A percentile compares a stretch with the other conserved stretches of the same genome.
Conservation (phyloP, 805 yeast species). For the Suhomyces xylopsoci region DNA sequence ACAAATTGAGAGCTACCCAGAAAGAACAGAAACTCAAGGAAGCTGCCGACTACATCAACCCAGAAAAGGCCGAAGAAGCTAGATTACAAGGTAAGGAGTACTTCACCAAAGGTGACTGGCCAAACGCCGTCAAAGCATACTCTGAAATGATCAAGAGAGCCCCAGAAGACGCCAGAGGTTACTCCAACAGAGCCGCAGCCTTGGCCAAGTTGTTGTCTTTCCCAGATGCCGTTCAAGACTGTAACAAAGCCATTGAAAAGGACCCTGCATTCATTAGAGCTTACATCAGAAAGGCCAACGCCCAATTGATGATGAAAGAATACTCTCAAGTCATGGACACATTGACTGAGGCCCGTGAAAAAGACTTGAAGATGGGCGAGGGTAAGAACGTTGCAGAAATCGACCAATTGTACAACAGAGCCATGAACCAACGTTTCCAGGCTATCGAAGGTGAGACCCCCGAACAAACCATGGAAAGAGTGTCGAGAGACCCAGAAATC, state of each 20-base stretch:
- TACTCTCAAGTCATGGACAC: slow-evolving; percentile 80
- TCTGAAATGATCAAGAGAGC: slow-evolving; percentile 95
- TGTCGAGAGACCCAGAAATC: slow-evolving; percentile 90
- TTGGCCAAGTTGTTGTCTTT: slow-evolving; percentile 90
- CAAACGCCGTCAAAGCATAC: slow-evolving; percentile 90
- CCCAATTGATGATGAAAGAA: slow-evolving; percentile 87
- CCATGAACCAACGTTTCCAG: slow-evolving; percentile 74
- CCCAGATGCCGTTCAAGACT: slow-evolving; percentile 94
- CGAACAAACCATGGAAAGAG: slow-evolving; percentile 90
- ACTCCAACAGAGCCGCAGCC: slow-evolving; percentile 97
- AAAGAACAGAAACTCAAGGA: slow-evolving; percentile 79
- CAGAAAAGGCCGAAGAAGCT: slow-evolving; percentile 93
- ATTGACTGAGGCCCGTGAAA: slow-evolving; percentile 69
- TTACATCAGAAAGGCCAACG: slow-evolving; percentile 93
- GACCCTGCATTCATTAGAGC: slow-evolving; percentile 93
- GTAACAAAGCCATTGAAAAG: slow-evolving; percentile 81
- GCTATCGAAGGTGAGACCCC: slow-evolving; percentile 86
- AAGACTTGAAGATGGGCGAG: slow-evolving; percentile 59
- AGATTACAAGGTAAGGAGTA: slow-evolving; percentile 86
- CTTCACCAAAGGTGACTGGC: slow-evolving; percentile 94
- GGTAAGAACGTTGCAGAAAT: slow-evolving; percentile 70
- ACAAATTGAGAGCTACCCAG: slow-evolving; percentile 83
- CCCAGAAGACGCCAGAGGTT: slow-evolving; percentile 96
- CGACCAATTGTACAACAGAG: slow-evolving; percentile 76
- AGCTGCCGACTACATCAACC: slow-evolving; percentile 75